Evolutionary conservation across 768 basidiomycete species (phyloP).

Genomic region (Atractiella rhizophila): DNA sequence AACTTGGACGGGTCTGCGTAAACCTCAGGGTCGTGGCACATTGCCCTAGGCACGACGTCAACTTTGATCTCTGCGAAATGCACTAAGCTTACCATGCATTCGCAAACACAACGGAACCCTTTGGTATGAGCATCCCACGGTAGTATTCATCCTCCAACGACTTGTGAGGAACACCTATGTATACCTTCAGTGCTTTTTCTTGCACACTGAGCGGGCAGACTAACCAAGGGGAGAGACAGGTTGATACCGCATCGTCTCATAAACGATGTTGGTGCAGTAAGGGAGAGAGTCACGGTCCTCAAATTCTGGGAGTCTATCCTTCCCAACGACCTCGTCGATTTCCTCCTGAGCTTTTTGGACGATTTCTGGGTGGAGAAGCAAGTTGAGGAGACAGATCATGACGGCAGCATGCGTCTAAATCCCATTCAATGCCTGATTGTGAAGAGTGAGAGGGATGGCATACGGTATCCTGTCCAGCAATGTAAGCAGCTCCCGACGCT

Average conservation of each 20-base stretch:
- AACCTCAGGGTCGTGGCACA: not conserved
- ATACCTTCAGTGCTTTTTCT: no score
- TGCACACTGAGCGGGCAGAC: no score
- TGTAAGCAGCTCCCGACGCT: not conserved
- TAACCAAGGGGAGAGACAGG: not conserved
- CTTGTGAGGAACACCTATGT: not conserved
- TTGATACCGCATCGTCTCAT: not conserved
- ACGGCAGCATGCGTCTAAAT: not conserved
- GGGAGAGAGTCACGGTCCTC: no score
- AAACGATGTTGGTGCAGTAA: not conserved
- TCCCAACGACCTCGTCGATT: not conserved
- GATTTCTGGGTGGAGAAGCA: not conserved
- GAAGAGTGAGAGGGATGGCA: not conserved
- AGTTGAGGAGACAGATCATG: not conserved
- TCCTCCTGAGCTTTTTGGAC: not conserved
- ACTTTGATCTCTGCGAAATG: not conserved
- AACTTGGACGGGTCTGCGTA: not conserved
- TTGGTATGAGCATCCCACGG: not conserved
- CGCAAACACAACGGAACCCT: not conserved
- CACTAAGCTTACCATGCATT: not conserved
- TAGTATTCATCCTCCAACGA: not conserved
- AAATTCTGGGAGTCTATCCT: no score
- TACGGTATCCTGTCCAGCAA: slow-evolving; percentile 1
- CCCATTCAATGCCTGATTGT: not conserved
- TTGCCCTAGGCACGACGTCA: no score